These are phyloP conservation scores for Suhomyces prunicola DNA, from an alignment of 805 yeast genomes.

Conservation along the genomic window DNA sequence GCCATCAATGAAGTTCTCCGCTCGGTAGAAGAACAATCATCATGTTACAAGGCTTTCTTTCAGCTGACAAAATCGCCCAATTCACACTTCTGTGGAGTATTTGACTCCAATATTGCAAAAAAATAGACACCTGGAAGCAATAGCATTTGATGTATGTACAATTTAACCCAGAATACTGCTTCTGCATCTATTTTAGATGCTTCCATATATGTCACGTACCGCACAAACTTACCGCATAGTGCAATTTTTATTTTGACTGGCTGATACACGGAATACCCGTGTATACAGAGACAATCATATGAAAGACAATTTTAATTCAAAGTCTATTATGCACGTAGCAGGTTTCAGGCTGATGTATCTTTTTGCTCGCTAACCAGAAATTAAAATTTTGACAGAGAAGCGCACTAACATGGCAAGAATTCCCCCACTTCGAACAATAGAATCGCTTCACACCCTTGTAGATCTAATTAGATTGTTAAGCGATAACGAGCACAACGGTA, in stretches of 20 bases:
- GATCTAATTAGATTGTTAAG: not conserved
- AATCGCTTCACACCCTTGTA: not conserved
- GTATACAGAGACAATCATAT: not conserved
- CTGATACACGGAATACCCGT: not conserved
- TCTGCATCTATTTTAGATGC: not conserved
- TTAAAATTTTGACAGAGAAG: not conserved
- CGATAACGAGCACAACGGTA: not conserved
- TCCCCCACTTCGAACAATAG: not conserved
- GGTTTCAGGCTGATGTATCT: not conserved
- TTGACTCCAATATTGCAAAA: not conserved
- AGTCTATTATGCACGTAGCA: not conserved
- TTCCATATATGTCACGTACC: not conserved
- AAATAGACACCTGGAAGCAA: not conserved
- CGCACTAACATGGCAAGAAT: not conserved
- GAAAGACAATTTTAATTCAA: not conserved
- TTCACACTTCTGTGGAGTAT: not conserved
- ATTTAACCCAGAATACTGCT: not conserved
- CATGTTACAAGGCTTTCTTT: not conserved
- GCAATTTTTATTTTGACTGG: not conserved
- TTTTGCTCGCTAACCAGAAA: not conserved
- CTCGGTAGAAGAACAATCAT: not conserved
- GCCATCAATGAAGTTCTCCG: not conserved
- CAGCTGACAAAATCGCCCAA: not conserved
- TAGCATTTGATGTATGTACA: not conserved
- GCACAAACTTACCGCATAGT: not conserved